Base-by-base conservation (phyloP, 2,329 filamentous ascomycete genomes). In the Sporothrix euskadiensis region DNA sequence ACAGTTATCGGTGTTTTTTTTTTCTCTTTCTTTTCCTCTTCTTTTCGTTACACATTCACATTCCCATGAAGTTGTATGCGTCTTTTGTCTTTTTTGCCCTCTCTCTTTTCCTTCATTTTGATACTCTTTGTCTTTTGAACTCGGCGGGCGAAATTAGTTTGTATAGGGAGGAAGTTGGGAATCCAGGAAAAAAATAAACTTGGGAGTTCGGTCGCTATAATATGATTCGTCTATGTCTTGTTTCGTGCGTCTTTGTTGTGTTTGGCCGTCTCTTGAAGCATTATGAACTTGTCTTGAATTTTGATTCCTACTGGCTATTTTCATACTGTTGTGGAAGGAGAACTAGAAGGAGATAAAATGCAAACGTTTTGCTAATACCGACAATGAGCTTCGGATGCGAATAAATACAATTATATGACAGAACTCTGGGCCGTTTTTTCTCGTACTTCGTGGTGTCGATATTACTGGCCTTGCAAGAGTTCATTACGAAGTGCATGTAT, bases 71-170 rank as follows among this genome's bases (percentile, higher is more conserved):
- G 56, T 57, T 35, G 8, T 35, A 54, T 56, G 30, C 66, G 12
- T 41, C 9, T 35, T 39, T 26, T 39, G 22, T 35, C 32, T 4
- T 56, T 44, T 9, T 7, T 56, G 22, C n/a, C 10, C n/a, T 56
- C 26, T 56, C 26, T 22, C 22, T 30, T 26, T 4, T 54, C 10
- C 19, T 54, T 54, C 52, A 22, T 41, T 56, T 54, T 65, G 49
- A 63, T 35, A 26, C 54, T 44, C 6, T 65, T 44, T 7, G 3
- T 72, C 7, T 68, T 35, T 49, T 49, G 41, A 66, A 30, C 49
- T 66, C 41, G 63, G 41, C 49, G 63, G 61, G 41, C 41, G 44
- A 66, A 47, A 10, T 30, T 14, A 47, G 16, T 47, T 66, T 66
- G 63, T 49, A 66, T 66, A 49, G 19, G 4, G 10, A 9, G n/a